These are phyloP conservation scores for Nicotiana tomentosiformis DNA, from an alignment of 257 asterid genomes.

Conservation along the genomic window DNA sequence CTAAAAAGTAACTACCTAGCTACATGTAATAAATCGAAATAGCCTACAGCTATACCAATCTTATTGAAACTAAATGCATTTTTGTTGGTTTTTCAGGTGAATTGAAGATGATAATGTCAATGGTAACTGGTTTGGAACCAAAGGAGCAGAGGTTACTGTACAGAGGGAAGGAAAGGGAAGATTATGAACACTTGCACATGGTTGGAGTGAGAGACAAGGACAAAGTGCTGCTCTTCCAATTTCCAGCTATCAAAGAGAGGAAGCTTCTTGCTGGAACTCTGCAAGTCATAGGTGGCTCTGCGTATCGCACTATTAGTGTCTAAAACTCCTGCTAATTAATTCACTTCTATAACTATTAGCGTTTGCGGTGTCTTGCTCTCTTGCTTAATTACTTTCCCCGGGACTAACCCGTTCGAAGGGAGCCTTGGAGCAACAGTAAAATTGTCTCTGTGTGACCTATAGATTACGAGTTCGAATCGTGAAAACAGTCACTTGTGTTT, in stretches of 20 bases:
- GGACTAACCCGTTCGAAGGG: background rate
- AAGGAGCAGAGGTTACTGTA: background rate
- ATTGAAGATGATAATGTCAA: conserved; percentile 45
- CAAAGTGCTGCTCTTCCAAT: conserved; percentile 60
- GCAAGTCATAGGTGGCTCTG: background rate
- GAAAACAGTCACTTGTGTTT: too few relatives aligned
- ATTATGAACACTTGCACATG: conserved; percentile 69
- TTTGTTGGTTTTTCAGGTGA: conserved; percentile 36
- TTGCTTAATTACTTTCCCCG: background rate
- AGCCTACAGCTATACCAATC: too few relatives aligned
- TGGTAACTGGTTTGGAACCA: conserved; percentile 15
- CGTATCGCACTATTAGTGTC: background rate
- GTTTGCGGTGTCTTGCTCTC: background rate
- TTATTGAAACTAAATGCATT: background rate
- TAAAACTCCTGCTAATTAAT: background rate
- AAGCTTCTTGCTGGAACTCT: too few relatives aligned
- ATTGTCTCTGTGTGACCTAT: too few relatives aligned
- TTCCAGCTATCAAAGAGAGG: conserved; percentile 32
- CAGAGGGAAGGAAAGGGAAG: conserved; percentile 81
- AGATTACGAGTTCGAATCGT: too few relatives aligned
- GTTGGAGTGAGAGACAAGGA: conserved; percentile 67
- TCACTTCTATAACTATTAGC: background rate
- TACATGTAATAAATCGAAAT: too few relatives aligned
- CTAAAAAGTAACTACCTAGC: too few relatives aligned
- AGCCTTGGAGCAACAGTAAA: too few relatives aligned